Conservation (phyloP, 257 asterid species). For the Solanum chiquidenum region DNA sequence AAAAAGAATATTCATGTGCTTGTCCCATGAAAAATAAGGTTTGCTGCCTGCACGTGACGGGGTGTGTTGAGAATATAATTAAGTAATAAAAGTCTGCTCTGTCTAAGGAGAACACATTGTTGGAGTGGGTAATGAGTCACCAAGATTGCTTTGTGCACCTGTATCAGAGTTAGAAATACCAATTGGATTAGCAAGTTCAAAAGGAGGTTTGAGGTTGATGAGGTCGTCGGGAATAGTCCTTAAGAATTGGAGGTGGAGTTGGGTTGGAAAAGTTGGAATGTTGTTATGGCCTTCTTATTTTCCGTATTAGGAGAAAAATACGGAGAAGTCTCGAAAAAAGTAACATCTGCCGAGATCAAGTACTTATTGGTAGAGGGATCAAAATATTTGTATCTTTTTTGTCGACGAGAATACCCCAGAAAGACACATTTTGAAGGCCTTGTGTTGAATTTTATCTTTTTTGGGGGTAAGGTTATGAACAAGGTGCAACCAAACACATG, state of each 20-base stretch:
- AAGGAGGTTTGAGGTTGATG: background rate
- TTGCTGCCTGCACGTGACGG: too few species aligned
- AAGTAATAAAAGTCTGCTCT: too few species aligned
- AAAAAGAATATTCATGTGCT: too few species aligned
- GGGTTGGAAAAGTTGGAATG: background rate
- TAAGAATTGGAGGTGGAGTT: background rate
- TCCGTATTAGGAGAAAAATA: background rate
- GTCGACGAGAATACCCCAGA: background rate
- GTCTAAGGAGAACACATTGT: background rate
- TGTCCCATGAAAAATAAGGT: too few species aligned
- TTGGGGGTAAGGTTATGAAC: background rate
- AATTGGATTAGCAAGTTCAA: background rate
- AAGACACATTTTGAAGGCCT: background rate
- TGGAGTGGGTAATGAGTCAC: background rate
- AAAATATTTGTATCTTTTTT: background rate
- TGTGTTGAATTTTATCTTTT: background rate
- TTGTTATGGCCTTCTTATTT: background rate
- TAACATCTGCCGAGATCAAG: background rate
- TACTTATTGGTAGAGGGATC: background rate
- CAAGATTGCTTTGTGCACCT: background rate
- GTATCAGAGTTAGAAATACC: background rate
- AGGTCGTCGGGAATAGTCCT: background rate
- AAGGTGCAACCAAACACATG: background rate
- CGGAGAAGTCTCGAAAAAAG: background rate
- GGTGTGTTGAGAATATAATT: too few species aligned